Conservation (phyloP, 768 basidiomycete genomes). For the Strobilomyces dryophilus region DNA sequence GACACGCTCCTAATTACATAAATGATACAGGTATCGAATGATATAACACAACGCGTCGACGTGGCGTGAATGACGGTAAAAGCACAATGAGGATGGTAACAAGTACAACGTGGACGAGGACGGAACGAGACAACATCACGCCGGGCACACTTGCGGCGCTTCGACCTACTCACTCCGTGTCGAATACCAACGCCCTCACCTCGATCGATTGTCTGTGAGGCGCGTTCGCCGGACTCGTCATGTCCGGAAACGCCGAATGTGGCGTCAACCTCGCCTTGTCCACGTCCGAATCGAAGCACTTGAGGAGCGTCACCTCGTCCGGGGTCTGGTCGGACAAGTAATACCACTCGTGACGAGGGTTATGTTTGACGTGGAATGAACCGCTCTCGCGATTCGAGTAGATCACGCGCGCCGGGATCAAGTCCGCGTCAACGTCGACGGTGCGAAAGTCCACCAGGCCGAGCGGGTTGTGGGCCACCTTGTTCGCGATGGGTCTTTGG, state of each 20-base stretch:
- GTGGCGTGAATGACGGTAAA: too few species aligned
- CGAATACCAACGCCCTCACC: conserved; percentile 36
- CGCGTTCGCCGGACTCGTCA: neutral
- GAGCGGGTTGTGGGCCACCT: conserved; percentile 1
- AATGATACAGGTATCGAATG: too few species aligned
- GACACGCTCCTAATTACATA: too few species aligned
- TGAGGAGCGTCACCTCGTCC: conserved; percentile 28
- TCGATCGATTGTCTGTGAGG: neutral
- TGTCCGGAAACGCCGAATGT: conserved; percentile 6
- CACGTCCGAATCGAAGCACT: conserved; percentile 40
- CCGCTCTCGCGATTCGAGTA: conserved; percentile 27
- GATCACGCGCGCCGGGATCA: conserved; percentile 26
- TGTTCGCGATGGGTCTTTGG: neutral
- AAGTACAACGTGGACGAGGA: too few species aligned
- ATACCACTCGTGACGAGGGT: conserved; percentile 35
- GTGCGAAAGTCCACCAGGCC: neutral
- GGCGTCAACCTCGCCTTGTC: conserved; percentile 32
- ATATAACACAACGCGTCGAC: too few species aligned
- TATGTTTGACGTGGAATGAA: conserved; percentile 28
- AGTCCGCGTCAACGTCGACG: neutral
- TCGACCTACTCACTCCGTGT: conserved; percentile 23
- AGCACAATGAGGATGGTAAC: too few species aligned
- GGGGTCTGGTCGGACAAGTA: conserved; percentile 29
- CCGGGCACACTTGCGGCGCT: too few species aligned
- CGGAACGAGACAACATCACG: too few species aligned